Conservation (phyloP, 2,329 filamentous ascomycete genomes). For the Orbilia oligospora region DNA sequence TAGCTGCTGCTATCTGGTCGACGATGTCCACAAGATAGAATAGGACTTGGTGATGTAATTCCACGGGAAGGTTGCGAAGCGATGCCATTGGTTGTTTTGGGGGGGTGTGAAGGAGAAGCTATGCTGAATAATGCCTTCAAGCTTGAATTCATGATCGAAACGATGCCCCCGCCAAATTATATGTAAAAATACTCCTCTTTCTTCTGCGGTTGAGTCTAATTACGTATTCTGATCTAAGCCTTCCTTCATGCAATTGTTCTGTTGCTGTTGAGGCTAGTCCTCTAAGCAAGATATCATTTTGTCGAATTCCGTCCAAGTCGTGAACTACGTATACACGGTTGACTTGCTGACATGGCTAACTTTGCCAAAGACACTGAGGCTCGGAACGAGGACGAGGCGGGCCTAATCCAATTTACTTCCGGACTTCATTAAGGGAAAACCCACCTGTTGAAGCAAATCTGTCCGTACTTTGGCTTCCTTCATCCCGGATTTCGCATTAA, state of each 20-base stretch:
- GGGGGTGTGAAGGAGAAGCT: background rate
- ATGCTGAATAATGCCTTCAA: too few species aligned
- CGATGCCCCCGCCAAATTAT: too few species aligned
- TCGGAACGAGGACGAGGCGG: background rate
- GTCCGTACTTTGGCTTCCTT: background rate
- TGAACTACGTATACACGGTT: background rate
- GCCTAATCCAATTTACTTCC: background rate
- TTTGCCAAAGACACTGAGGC: background rate
- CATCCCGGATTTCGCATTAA: background rate
- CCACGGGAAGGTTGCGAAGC: background rate
- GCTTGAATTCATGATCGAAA: too few species aligned
- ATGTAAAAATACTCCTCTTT: background rate
- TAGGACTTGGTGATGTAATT: background rate
- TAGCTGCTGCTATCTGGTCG: background rate
- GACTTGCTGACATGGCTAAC: background rate
- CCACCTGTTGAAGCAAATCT: conserved; percentile 17
- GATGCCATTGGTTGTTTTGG: background rate
- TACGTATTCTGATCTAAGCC: too few species aligned
- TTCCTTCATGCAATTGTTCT: too few species aligned
- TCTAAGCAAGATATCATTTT: too few species aligned
- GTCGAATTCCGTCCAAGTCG: background rate
- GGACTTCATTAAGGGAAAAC: background rate
- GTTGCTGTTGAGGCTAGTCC: too few species aligned
- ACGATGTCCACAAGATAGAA: background rate
- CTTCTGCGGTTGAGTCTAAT: too few species aligned